A percentile compares a stretch with the other conserved stretches of the same genome.
These are phyloP conservation scores for Globisporangium emineosum DNA, from an alignment of 352 stramenopile genomes.

Conservation along the genomic window DNA sequence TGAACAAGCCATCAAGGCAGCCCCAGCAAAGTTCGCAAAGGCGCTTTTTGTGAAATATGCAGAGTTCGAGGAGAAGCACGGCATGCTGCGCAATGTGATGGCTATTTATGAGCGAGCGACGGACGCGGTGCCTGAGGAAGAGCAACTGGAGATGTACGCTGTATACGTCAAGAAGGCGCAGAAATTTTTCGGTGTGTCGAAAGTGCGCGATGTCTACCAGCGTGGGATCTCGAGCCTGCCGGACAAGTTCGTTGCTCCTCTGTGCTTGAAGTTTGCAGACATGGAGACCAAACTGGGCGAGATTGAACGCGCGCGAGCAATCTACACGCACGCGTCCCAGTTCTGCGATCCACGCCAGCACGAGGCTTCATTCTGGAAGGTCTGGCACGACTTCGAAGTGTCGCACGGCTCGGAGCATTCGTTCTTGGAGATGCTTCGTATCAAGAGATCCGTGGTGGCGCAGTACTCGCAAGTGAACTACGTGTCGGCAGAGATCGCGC, in stretches of 20 bases:
- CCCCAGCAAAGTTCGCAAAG: conserved; percentile 88
- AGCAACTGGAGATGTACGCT: conserved; percentile 93
- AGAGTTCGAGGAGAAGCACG: conserved; percentile 96
- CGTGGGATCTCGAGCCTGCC: conserved; percentile 91
- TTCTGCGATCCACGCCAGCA: conserved; percentile 96
- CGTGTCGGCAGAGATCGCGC: conserved; percentile 90
- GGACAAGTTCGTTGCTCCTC: conserved; percentile 86
- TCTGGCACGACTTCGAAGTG: conserved; percentile 96
- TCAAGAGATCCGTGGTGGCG: conserved; percentile 96
- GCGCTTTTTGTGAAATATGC: conserved; percentile 85
- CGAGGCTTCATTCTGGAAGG: conserved; percentile 93
- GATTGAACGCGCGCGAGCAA: conserved; percentile 94
- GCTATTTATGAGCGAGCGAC: conserved; percentile 95
- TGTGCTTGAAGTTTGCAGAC: conserved; percentile 96
- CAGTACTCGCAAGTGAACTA: conserved; percentile 97
- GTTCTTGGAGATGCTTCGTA: conserved; percentile 98
- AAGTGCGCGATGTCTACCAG: conserved; percentile 97
- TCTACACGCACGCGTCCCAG: conserved; percentile 95
- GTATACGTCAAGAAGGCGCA: conserved; percentile 95
- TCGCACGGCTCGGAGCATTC: conserved; percentile 97
- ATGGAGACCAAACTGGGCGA: conserved; percentile 97
- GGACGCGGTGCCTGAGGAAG: conserved; percentile 72
- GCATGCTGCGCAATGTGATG: conserved; percentile 95
- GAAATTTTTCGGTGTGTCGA: conserved; percentile 95
- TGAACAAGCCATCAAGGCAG: conserved; percentile 89